Conservation (phyloP, 2,329 filamentous ascomycete species). For the Rhinocladiella similis region DNA sequence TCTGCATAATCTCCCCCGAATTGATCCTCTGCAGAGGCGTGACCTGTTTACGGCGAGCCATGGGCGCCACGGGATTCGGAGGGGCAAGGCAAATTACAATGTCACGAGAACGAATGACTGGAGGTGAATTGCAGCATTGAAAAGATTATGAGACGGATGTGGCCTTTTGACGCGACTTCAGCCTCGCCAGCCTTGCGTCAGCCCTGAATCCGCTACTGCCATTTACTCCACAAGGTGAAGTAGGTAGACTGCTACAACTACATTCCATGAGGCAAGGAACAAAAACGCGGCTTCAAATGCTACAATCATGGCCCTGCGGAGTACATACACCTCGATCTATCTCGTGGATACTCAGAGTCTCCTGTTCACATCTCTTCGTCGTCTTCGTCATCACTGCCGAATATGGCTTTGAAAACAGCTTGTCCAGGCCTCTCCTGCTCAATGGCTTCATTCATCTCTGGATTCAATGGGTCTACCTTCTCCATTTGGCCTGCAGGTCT, state of each 20-base stretch:
- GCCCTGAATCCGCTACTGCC: neutral
- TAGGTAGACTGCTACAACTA: too few relatives aligned
- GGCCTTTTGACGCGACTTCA: too few relatives aligned
- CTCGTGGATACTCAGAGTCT: too few relatives aligned
- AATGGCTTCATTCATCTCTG: conserved; percentile 74
- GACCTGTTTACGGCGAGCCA: conserved; percentile 72
- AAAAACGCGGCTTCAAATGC: neutral
- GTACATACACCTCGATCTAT: neutral
- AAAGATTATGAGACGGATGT: neutral
- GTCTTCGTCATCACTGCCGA: conserved; percentile 81
- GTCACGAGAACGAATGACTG: conserved; percentile 12
- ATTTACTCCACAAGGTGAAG: neutral
- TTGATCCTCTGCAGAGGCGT: conserved; percentile 64
- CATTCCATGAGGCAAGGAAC: neutral
- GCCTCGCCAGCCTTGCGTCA: neutral
- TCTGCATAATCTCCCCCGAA: conserved; percentile 64
- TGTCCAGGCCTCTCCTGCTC: conserved; percentile 74
- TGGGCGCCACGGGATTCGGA: conserved; percentile 34
- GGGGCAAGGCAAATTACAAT: neutral
- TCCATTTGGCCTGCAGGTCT: conserved; percentile 4
- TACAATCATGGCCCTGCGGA: neutral
- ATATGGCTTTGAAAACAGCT: conserved; percentile 86
- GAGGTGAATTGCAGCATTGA: neutral
- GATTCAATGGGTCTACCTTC: conserved; percentile 55
- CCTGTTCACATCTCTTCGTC: conserved; percentile 31